Percentiles rank a stretch among this genome's conserved stretches.
phyloP scores from a whole-genome alignment of 2,329 filamentous ascomycete species.

The Venturia oleaginea region DNA sequence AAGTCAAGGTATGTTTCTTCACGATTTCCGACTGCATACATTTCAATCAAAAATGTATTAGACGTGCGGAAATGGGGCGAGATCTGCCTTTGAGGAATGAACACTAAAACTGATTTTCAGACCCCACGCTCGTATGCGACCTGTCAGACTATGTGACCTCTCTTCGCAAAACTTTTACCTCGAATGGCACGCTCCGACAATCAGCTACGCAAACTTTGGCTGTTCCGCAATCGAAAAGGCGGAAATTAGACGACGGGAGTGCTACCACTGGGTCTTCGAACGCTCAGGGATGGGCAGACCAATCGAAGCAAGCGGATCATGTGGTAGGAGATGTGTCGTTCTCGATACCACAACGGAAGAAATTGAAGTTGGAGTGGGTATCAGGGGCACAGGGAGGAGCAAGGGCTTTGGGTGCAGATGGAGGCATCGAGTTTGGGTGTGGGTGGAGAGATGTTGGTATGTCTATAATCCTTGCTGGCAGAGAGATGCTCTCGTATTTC shows the following conservation, averaged over 20 bases:
- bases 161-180: background rate
- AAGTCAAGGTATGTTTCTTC: constrained; percentile 2
- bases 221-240: constrained; percentile 25
- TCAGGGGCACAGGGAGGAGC: constrained; percentile 30
- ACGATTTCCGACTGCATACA: too few relatives aligned
- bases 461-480: constrained; percentile 6
- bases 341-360: constrained; percentile 54
- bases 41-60: too few relatives aligned
- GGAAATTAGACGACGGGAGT: constrained; percentile 23
- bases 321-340: constrained; percentile 44
- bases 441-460: constrained; percentile 40
- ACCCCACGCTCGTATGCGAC: constrained; percentile 2
- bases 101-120: background rate
- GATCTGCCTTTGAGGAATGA: background rate
- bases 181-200: constrained; percentile 20
- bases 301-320: background rate
- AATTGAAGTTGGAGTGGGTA: constrained; percentile 51
- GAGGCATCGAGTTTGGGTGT: constrained; percentile 45
- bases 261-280: background rate
- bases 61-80: background rate
- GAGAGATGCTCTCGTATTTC: background rate
- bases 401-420: constrained; percentile 40
- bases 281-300: background rate
- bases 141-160: constrained; percentile 5
- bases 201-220: background rate